Base-by-base conservation (phyloP, 768 basidiomycete species). In the Aureoboletus auriporus region DNA sequence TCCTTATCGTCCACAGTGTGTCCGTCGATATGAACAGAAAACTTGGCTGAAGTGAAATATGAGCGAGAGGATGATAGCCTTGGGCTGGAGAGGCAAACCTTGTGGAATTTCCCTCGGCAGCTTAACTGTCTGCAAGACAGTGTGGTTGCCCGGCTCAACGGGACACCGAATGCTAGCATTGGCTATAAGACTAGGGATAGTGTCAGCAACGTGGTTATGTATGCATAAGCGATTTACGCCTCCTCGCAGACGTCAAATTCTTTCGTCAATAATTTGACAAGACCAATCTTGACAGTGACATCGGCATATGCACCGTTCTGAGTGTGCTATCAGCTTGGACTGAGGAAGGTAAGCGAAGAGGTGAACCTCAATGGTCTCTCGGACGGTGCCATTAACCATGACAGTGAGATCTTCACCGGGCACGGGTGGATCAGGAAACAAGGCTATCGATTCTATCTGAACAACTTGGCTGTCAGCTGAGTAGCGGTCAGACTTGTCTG, bases 241-340 rank as follows among this genome's bases (percentile, higher is more conserved):
- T 97, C 94, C 51, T 94, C 77, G 64, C 95, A 98, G 29, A 97
- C 69, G 56, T 97, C 91, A 56, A 97, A 95, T n/a, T 56, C 61
- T 72, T 90, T 96, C 39, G 74, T 68, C 29, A 98, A 71, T 14
- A 98, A 65, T 72, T 91, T 96, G 62, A 99, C 79, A 27, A 90
- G 71, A 23, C 96, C 96, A n/a, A 98, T 75, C 67, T 96, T 98
- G 47, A 99, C 95, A 1, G 70, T 69, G 5, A 99, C 93, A 56
- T 94, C 83, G 8, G 87, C 95, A 58, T 80, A 89, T 34, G 95
- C 89, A 6, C 96, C 96, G 5, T 93, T 85, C 94, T 97, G 54
- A 11, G 12, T 23, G 45, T n/a, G 3, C 20, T 26, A 33, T 69
- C 16, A 58, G 46, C 26, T 50, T 26, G 49, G 36, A 33, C 17